Base-by-base conservation (phyloP, 345 rosid species). In the Melastoma malabathricum region DNA sequence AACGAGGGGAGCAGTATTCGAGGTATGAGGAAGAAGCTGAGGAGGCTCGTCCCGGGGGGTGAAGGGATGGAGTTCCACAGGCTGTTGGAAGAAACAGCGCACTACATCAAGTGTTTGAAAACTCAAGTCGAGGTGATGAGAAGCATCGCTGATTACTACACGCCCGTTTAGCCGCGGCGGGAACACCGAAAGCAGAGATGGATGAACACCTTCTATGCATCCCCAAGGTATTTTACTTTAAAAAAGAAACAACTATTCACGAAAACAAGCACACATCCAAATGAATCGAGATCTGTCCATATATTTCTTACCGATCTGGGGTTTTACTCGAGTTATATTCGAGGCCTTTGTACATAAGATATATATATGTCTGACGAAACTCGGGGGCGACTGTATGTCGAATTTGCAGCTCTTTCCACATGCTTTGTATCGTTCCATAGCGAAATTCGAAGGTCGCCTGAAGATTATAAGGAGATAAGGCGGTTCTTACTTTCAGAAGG, bases 111-210 rank as follows among this genome's bases (percentile, higher is more conserved):
- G 61, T 72, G 87, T 34, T 74, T 81, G 52, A 46, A 19, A 15
- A 63, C 79, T 7, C 83, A 77, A 60, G 79, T 81, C 4, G 68
- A 81, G 72, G 87, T 72, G 56, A 77, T 81, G 87, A 66, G 48
- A 68, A 52, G 62, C 55, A 67, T 81, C 25, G 75, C 66, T 18
- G 61, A 75, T 58, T 43, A 68, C 56, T 70, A 52, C 63, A 51
- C 74, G 41, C 41, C 41, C 2, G 12, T 34, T 34, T 34, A 34
- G 41, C 41, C 41, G 23, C 46, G 74, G 68, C 73, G 55, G 12
- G 9, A 8, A 34, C 9, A 9, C 41, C 41, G 10, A 34, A 34
- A 12, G 9, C 41, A 12, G 41, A 34, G 41, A 34, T n/a, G 4
- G 25, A 22, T 34, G 41, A 34, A 34, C 12, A 34, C 41, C 41